These are phyloP conservation scores for Phialemonium atrogriseum DNA, from an alignment of 2,329 filamentous ascomycete genomes.

Conservation along the genomic window DNA sequence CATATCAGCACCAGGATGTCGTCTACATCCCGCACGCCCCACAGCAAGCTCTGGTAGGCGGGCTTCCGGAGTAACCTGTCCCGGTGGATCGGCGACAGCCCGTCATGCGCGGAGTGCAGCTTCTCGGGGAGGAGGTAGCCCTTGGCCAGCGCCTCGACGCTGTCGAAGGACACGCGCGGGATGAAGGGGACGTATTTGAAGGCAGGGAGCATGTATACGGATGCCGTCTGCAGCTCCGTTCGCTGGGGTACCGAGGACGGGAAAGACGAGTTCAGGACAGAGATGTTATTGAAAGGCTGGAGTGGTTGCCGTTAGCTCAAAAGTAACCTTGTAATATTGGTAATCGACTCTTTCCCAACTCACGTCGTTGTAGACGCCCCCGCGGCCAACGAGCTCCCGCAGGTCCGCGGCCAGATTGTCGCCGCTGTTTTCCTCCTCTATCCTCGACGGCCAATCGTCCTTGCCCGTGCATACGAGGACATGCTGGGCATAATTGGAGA, in stretches of 20 bases:
- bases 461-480: conserved; percentile 76
- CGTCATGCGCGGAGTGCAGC: conserved; percentile 54
- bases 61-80: conserved; percentile 43
- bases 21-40: conserved; percentile 50
- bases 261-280: conserved; percentile 71
- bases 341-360: too few relatives aligned
- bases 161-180: conserved; percentile 50
- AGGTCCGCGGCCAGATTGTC: conserved; percentile 63
- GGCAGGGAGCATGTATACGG: conserved; percentile 70
- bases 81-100: conserved; percentile 47
- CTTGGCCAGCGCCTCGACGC: conserved; percentile 49
- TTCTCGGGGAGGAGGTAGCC: conserved; percentile 57
- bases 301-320: conserved; percentile 1
- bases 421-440: conserved; percentile 69
- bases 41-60: conserved; percentile 42
- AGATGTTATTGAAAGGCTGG: conserved; percentile 76
- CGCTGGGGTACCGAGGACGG: conserved; percentile 42
- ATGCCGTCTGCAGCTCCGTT: conserved; percentile 44
- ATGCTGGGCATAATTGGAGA: conserved; percentile 72
- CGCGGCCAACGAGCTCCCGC: conserved; percentile 59
- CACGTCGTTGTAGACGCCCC: conserved; percentile 60
- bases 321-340: too few relatives aligned
- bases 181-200: conserved; percentile 75
- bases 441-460: conserved; percentile 72
- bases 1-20: conserved; percentile 79